These are phyloP conservation scores for Dictyostelium capitatum DNA, from an alignment of 78 protist genomes.

Conservation along the genomic window DNA sequence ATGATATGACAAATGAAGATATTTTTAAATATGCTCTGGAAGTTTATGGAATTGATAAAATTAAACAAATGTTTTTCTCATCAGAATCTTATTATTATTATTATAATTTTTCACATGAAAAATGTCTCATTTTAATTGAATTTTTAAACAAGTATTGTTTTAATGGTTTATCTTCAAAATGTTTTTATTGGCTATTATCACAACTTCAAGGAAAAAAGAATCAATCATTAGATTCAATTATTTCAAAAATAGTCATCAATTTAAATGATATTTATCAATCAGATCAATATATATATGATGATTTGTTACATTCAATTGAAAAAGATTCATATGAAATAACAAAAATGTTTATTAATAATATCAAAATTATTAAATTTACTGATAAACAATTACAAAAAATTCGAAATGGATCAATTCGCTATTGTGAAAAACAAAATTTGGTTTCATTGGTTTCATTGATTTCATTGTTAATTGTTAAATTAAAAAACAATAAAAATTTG, in stretches of 20 bases:
- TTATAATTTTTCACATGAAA: background rate
- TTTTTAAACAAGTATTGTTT: no score
- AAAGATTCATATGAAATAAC: background rate
- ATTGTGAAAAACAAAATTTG: no score
- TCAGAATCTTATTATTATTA: no score
- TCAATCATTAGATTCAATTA: no score
- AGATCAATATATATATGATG: background rate
- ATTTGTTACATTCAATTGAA: background rate
- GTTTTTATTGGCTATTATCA: background rate
- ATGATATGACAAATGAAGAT: background rate
- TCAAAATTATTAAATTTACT: background rate
- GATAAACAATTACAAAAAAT: no score
- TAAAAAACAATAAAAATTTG: no score
- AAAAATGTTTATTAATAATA: no score
- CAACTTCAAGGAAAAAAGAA: background rate
- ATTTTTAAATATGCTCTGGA: background rate
- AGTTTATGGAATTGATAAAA: background rate
- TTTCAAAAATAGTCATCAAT: background rate
- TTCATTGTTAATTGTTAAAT: no score
- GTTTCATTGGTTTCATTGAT: background rate
- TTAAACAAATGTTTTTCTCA: background rate
- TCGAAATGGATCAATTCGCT: background rate
- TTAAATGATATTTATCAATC: background rate
- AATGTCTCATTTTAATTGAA: background rate
- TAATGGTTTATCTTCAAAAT: background rate